A percentile compares a stretch with the other conserved stretches of the same genome.
Evolutionary conservation across 129 eudicot species (phyloP).

Genomic region (Oenanthe sinensis): DNA sequence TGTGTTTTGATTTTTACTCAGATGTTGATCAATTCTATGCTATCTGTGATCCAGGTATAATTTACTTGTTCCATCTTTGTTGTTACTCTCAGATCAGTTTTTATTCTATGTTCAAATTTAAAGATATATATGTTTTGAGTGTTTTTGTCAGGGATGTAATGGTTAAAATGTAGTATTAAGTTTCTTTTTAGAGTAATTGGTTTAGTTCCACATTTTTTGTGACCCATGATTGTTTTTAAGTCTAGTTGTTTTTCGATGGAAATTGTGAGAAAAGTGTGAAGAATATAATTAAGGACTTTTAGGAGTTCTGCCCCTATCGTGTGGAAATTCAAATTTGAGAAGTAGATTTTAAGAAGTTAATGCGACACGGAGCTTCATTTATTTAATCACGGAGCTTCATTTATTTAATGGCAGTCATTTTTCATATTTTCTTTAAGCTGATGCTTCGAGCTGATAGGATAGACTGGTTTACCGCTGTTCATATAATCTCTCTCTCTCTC

Average conservation of each 20-base stretch:
- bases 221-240: neutral
- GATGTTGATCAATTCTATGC: slow-evolving; percentile 86
- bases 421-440: neutral
- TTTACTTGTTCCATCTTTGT: neutral
- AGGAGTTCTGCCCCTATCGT: neutral
- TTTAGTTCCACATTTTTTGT: neutral
- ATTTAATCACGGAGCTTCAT: no score
- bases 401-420: neutral
- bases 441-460: neutral
- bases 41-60: slow-evolving; percentile 79
- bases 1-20: slow-evolving; percentile 17
- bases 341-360: neutral
- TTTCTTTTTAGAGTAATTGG: no score
- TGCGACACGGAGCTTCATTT: neutral
- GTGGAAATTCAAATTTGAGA: neutral
- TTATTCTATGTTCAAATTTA: neutral
- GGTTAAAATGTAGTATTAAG: neutral
- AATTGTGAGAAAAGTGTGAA: neutral
- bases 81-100: neutral
- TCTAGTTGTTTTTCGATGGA: neutral
- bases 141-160: no score
- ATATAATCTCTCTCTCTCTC: no score
- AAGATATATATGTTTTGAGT: neutral
- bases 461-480: neutral
- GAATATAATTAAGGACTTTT: neutral